phyloP scores from a whole-genome alignment of 495 filamentous ascomycete genomes.

The Podospora australis region DNA sequence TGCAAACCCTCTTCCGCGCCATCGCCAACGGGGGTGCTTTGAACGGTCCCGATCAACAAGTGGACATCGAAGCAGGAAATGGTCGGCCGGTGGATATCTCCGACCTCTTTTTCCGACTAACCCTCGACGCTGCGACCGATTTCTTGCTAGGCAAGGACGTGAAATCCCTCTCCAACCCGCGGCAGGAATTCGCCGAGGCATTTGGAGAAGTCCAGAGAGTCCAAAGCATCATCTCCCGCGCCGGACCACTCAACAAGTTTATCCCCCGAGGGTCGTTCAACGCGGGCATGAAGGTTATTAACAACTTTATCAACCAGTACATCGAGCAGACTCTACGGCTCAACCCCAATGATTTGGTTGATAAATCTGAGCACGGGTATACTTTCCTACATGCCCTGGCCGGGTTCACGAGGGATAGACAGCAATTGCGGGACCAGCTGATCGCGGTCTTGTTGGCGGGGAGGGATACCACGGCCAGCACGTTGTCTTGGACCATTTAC shows the following conservation, averaged over 20 bases:
- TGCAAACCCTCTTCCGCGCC: constrained; percentile 53
- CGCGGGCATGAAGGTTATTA: constrained; percentile 57
- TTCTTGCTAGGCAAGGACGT: constrained; percentile 77
- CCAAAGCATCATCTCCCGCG: constrained; percentile 53
- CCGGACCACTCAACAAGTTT: constrained; percentile 50
- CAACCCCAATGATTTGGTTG: constrained; percentile 51
- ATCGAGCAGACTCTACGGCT: constrained; percentile 61
- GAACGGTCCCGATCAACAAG: constrained; percentile 33
- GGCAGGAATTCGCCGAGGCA: constrained; percentile 58
- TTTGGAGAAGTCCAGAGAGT: constrained; percentile 67
- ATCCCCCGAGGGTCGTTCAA: constrained; percentile 55
- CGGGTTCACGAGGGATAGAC: constrained; percentile 64
- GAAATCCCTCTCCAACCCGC: constrained; percentile 47
- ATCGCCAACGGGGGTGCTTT: constrained; percentile 53
- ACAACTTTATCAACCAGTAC: constrained; percentile 67
- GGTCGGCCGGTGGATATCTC: constrained; percentile 58
- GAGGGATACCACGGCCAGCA: constrained; percentile 70
- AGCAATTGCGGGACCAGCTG: constrained; percentile 70
- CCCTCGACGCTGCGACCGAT: constrained; percentile 76
- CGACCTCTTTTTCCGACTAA: constrained; percentile 71
- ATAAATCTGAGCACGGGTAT: constrained; percentile 59
- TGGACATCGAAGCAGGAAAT: constrained; percentile 39
- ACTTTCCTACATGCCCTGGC: constrained; percentile 79
- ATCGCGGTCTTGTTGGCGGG: constrained; percentile 74
- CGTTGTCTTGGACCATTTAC: constrained; percentile 66